Evolutionary conservation across 495 filamentous ascomycete genomes (phyloP).

Genomic region (Cladorrhinum samala): DNA sequence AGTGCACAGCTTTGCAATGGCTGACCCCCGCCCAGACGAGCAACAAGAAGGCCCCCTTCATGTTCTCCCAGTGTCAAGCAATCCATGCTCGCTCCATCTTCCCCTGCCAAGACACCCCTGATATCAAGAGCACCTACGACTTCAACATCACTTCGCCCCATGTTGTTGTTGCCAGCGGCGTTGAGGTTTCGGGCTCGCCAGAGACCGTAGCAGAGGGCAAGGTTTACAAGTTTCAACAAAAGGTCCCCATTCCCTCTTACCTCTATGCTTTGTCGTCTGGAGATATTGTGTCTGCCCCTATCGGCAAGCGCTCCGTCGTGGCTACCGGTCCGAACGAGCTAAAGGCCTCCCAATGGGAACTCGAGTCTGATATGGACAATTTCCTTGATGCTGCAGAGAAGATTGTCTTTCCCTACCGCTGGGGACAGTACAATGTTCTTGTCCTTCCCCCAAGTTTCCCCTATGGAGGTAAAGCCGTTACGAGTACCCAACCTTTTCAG

Average conservation of each 20-base stretch:
- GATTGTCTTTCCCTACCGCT: slow-evolving; percentile 81
- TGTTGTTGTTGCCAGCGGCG: slow-evolving; percentile 81
- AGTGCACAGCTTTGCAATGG: slow-evolving; percentile 92
- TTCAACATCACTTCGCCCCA: slow-evolving; percentile 84
- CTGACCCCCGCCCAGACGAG: slow-evolving; percentile 83
- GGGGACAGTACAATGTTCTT: slow-evolving; percentile 92
- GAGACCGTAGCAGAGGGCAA: slow-evolving; percentile 43
- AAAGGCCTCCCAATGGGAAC: slow-evolving; percentile 76
- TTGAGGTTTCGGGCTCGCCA: slow-evolving; percentile 52
- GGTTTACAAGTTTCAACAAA: slow-evolving; percentile 77
- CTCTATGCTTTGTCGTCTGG: slow-evolving; percentile 88
- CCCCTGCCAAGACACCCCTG: slow-evolving; percentile 94
- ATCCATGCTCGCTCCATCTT: slow-evolving; percentile 91
- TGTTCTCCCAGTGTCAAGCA: slow-evolving; percentile 97
- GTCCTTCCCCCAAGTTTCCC: slow-evolving; percentile 88
- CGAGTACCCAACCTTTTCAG: background rate
- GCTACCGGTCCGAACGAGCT: slow-evolving; percentile 85
- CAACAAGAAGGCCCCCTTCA: slow-evolving; percentile 89
- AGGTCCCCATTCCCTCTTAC: slow-evolving; percentile 89
- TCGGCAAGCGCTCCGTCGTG: slow-evolving; percentile 78
- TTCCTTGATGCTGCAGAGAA: slow-evolving; percentile 86
- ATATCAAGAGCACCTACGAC: slow-evolving; percentile 83
- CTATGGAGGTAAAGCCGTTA: slow-evolving; percentile 47
- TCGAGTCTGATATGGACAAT: slow-evolving; percentile 81
- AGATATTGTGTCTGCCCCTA: slow-evolving; percentile 75